These are phyloP conservation scores for Acorus calamus DNA, from an alignment of 106 monocot species.

Conservation along the genomic window DNA sequence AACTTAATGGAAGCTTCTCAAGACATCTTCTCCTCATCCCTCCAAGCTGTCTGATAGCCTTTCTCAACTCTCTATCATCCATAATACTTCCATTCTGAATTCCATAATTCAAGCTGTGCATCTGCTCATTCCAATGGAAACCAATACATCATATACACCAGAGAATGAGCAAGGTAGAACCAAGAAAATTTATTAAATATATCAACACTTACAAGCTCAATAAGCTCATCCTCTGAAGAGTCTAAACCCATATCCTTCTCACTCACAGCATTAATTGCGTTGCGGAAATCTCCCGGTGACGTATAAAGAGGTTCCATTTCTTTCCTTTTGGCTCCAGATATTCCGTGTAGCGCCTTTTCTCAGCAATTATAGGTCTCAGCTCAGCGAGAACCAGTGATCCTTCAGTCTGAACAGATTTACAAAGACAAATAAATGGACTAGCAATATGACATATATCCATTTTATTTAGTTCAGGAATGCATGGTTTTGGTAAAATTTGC, in stretches of 20 bases:
- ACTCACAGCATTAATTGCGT: conserved; percentile 41
- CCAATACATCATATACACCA: neutral
- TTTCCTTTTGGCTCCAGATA: conserved; percentile 55
- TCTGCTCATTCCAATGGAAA: conserved; percentile 27
- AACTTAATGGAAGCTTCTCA: no score
- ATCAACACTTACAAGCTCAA: conserved; percentile 34
- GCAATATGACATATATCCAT: no score
- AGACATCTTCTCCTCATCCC: conserved; percentile 46
- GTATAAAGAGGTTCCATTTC: conserved; percentile 77
- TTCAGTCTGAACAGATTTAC: no score
- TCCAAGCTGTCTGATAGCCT: conserved; percentile 84
- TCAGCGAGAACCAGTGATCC: conserved; percentile 44
- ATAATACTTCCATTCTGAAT: conserved; percentile 82
- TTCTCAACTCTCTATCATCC: conserved; percentile 77
- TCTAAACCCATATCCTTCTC: conserved; percentile 64
- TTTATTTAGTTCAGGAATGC: no score
- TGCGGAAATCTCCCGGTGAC: conserved; percentile 54
- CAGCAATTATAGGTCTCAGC: conserved; percentile 64
- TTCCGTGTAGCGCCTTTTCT: conserved; percentile 40
- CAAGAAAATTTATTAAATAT: neutral
- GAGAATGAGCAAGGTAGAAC: neutral
- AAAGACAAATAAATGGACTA: no score
- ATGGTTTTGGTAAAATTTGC: no score
- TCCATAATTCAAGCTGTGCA: conserved; percentile 66
- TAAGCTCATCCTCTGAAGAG: conserved; percentile 88